Base-by-base conservation (phyloP, 768 basidiomycete genomes). In the Cyclocybe cylindracea region DNA sequence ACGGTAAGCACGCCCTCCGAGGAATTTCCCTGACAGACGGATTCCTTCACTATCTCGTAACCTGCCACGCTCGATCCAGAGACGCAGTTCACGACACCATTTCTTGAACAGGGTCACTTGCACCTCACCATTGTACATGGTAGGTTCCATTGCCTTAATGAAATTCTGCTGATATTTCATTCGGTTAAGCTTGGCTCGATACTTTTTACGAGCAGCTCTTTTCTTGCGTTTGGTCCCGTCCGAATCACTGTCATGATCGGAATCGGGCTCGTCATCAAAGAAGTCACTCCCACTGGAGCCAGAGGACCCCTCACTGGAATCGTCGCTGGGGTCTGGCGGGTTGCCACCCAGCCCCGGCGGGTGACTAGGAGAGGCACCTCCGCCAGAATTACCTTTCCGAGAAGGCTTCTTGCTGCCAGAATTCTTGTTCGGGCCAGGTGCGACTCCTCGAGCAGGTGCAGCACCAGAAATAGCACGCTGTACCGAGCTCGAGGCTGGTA, bases 151-250 rank as follows among this genome's bases (percentile, higher is more conserved):
- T 24, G 34, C 29, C 39, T 49, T 49, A 3, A 49, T 16, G 29
- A 49, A 49, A 14, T 49, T 38, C 7, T 14, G 14, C 37, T 49
- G 48, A n/a, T 49, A 40, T 31, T 49, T 38, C 37, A 49, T 13
- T 39, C 14, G 37, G 18, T 34, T 37, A 38, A 49, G 18, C 19
- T 40, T 38, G 13, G 37, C 48, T 24, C 37, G 37, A 40, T 49
- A 40, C 3, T 37, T 14, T 10, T 40, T 32, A 10, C 19, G 35
- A 5, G 39, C 36, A 9, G 37, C 37, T 40, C 39, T 8, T 31
- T 49, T 49, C 10, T 19, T 36, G 18, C 19, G 36, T n/a, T 31
- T 38, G 14, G 36, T 40, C 10, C 34, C 18, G 1, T 49, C 37
- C 18, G 48, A 49, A 16, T 49, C 37, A 49, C 48, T 49, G 4